Base-by-base conservation (phyloP, 2,329 filamentous ascomycete species). In the Lasiodiplodia hormozganensis region DNA sequence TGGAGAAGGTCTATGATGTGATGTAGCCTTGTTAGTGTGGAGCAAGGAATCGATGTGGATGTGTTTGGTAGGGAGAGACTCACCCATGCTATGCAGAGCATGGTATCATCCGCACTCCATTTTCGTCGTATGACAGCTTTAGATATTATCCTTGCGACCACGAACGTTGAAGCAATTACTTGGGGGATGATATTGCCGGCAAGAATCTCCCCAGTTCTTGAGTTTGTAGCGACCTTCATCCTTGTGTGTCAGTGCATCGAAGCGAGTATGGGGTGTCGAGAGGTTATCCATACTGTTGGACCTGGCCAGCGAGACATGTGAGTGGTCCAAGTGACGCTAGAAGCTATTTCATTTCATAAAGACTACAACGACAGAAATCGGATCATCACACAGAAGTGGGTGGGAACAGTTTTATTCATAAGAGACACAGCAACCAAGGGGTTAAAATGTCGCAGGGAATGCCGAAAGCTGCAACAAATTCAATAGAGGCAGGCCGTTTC, bases 131-230 rank as follows among this genome's bases (percentile, higher is more conserved):
- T 53, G n/a, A 23, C 40, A 4, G 31, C 49, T 25, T 65, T 65
- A 11, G 62, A 65, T 10, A 65, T 54, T 38, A 65, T 53, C 6
- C 62, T 21, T 21, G 62, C 62, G 18, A 65, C 31, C 3, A 65
- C 62, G 31, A 65, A 52, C 12, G 16, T 14, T 7, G 62, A 53
- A 10, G 62, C 62, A 12, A 43, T 3, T 7, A 54, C 7, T 21
- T 65, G 62, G 8, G 62, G 62, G 31, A 65, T 40, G 36, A 65
- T 21, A 14, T 65, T 65, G 31, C 62, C 62, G 6, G 47, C 49
- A n/a, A 65, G 25, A 31, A 65, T 51, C 7, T 25, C 36, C 25
- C 40, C 58, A 2, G 58, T 51, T 28, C 58, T 34, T 6, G 38
- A 47, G 8, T 62, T 18, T 3, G 57, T 16, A 25, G 57, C 57